These are phyloP conservation scores for Saccharum officinarum DNA, from an alignment of 176 grass and related monocot species.

Conservation along the genomic window DNA sequence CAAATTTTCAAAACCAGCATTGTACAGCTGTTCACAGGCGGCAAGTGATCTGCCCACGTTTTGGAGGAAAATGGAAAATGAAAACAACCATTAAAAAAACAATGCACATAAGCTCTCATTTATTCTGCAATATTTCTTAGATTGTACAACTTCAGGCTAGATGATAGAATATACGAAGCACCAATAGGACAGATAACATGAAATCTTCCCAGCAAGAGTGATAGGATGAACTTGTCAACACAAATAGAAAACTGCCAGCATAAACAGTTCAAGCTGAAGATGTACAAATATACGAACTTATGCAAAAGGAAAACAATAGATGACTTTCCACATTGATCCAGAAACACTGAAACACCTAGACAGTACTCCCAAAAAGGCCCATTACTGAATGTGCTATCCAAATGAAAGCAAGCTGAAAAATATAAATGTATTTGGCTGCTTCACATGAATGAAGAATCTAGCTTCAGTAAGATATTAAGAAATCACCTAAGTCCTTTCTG, in stretches of 20 bases:
- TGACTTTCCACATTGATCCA: not conserved
- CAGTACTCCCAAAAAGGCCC: not conserved
- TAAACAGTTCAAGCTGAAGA: not conserved
- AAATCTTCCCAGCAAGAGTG: not conserved
- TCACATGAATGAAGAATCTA: not conserved
- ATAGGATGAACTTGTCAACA: not conserved
- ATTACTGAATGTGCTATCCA: not conserved
- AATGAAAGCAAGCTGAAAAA: constrained; percentile 16
- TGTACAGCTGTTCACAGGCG: constrained; percentile 87
- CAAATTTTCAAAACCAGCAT: constrained; percentile 80
- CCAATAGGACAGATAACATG: not conserved
- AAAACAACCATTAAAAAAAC: not conserved
- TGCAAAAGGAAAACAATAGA: not conserved
- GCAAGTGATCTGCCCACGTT: constrained; percentile 70
- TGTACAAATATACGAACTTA: not conserved
- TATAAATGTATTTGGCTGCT: not conserved
- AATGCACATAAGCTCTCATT: not conserved
- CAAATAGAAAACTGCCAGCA: not conserved
- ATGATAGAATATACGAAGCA: not conserved
- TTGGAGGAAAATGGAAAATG: not conserved
- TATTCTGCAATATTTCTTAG: constrained; percentile 1
- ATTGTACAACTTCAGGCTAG: not conserved
- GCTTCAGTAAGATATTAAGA: constrained; percentile 12
- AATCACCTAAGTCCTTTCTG: constrained; percentile 93
- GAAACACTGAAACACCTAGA: constrained; percentile 18